Conservation (phyloP, 495 filamentous ascomycete species). For the Xylaria longipes region DNA sequence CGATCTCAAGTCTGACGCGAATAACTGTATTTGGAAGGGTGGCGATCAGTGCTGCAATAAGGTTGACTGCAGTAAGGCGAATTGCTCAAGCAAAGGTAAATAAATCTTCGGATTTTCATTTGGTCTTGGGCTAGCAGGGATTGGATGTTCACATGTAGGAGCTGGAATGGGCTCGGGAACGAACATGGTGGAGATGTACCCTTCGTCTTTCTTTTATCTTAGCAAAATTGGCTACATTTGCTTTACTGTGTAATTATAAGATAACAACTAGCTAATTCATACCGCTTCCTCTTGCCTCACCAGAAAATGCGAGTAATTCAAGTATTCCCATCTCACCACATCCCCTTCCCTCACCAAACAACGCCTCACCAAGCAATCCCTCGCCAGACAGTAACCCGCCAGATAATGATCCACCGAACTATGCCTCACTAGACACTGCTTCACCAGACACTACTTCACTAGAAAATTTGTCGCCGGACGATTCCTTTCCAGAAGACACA, state of each 20-base stretch:
- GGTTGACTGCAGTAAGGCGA: background rate
- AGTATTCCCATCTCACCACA: background rate
- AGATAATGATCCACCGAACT: background rate
- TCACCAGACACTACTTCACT: background rate
- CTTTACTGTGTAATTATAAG: constrained; percentile 9
- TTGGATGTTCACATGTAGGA: background rate
- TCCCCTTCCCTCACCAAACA: background rate
- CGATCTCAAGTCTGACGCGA: constrained; percentile 16
- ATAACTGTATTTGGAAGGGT: constrained; percentile 23
- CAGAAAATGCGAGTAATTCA: constrained; percentile 11
- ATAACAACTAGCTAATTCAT: constrained; percentile 22
- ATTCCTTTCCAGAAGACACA: background rate
- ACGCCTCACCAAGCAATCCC: background rate
- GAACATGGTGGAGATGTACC: background rate
- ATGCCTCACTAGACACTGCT: background rate
- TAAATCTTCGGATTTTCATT: constrained; percentile 18
- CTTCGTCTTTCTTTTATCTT: background rate
- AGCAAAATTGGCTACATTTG: background rate
- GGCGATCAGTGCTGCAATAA: constrained; percentile 17
- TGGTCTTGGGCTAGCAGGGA: background rate
- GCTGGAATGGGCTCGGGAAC: background rate
- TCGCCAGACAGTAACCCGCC: background rate
- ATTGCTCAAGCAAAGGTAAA: constrained; percentile 18
- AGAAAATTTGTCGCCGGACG: background rate
- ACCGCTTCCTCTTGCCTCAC: background rate